Evolutionary conservation across 495 filamentous ascomycete species (phyloP).

Genomic region (Aspergillus bertholletiae): DNA sequence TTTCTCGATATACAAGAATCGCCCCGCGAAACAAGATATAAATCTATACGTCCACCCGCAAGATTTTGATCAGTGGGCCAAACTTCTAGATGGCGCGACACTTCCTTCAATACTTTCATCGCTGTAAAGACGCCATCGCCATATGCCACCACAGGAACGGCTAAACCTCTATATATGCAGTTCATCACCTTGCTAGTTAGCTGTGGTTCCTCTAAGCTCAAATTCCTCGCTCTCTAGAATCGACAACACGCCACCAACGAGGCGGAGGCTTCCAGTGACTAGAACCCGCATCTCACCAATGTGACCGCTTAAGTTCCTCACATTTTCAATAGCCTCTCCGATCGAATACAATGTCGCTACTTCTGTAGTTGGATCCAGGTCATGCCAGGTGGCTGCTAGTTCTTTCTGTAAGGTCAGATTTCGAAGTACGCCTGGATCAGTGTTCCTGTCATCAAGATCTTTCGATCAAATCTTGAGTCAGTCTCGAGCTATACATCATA

Average conservation of each 20-base stretch:
- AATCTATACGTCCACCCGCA: too few species aligned
- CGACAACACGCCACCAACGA: neutral
- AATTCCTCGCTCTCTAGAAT: neutral
- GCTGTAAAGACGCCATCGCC: too few species aligned
- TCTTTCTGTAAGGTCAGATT: neutral
- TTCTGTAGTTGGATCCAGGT: neutral
- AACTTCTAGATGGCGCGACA: too few species aligned
- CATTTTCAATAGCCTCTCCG: neutral
- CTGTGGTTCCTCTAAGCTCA: neutral
- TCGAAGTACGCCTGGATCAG: neutral
- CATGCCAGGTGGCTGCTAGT: neutral
- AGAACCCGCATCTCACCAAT: neutral
- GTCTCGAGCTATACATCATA: neutral
- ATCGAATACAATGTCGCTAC: neutral
- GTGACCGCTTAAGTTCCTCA: neutral
- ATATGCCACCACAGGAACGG: too few species aligned
- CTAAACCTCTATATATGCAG: too few species aligned
- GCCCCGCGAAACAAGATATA: too few species aligned
- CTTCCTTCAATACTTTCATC: too few species aligned
- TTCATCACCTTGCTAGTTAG: too few species aligned
- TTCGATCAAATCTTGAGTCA: neutral
- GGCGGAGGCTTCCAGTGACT: neutral
- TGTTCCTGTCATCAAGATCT: neutral
- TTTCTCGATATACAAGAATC: too few species aligned
- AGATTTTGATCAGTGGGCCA: too few species aligned